Conservation (phyloP, 352 stramenopile species). For the Achlya hypogyna region DNA sequence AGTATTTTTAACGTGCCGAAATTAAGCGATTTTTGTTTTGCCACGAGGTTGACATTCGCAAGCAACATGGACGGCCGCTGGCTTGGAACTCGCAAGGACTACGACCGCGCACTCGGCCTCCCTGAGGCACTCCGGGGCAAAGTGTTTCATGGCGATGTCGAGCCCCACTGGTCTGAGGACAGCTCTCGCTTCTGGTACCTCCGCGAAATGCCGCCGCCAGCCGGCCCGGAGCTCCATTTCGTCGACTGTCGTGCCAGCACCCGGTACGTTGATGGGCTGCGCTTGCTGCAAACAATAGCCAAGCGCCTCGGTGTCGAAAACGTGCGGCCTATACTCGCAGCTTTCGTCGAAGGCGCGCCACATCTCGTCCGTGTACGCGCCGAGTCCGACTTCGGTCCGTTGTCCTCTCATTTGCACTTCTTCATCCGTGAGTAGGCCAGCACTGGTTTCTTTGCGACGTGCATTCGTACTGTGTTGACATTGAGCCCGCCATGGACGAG, state of each 20-base stretch:
- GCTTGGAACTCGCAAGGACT: not conserved
- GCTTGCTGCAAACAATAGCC: not conserved
- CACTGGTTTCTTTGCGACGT: not conserved
- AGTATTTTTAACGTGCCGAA: too few relatives aligned
- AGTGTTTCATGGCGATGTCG: slow-evolving; percentile 6
- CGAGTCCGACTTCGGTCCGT: not conserved
- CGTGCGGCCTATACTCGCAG: not conserved
- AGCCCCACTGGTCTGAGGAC: not conserved
- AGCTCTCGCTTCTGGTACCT: slow-evolving; percentile 3
- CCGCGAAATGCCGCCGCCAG: not conserved
- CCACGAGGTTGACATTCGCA: too few relatives aligned
- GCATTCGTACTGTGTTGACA: not conserved
- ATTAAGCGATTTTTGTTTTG: too few relatives aligned
- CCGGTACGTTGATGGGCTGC: not conserved
- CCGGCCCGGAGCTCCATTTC: not conserved
- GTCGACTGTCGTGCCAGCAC: not conserved
- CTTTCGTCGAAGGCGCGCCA: not conserved
- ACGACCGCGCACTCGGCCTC: not conserved
- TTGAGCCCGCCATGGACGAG: not conserved
- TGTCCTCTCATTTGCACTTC: not conserved
- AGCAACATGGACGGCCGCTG: not conserved
- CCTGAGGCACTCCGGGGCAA: not conserved
- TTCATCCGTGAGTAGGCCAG: not conserved
- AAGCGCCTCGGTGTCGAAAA: not conserved
- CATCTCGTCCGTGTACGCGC: not conserved